These are phyloP conservation scores for Neocucurbitaria cava DNA, from an alignment of 2,329 filamentous ascomycete genomes.

Conservation along the genomic window DNA sequence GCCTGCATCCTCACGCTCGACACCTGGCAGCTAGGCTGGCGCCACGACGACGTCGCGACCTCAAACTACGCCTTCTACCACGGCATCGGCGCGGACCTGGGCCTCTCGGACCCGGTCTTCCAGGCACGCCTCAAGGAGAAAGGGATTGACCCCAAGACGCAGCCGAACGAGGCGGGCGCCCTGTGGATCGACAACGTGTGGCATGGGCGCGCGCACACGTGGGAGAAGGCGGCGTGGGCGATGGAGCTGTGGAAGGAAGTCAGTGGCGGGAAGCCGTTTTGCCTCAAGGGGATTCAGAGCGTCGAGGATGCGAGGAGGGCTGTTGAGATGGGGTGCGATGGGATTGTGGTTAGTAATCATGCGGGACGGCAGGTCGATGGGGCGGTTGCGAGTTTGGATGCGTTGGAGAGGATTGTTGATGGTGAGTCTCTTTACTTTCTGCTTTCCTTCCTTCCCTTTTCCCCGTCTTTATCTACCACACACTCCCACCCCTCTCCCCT, in stretches of 20 bases:
- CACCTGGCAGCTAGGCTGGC: slow-evolving; percentile 69
- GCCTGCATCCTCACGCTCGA: slow-evolving; percentile 68
- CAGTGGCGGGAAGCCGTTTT: slow-evolving; percentile 64
- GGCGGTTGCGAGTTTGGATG: slow-evolving; percentile 65
- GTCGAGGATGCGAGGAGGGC: slow-evolving; percentile 68
- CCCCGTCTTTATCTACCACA: background rate
- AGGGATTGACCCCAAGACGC: slow-evolving; percentile 61
- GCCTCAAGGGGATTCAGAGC: slow-evolving; percentile 74
- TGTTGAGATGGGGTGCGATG: slow-evolving; percentile 67
- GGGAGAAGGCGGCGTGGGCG: slow-evolving; percentile 72
- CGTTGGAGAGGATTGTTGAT: slow-evolving; percentile 64
- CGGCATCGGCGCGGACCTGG: slow-evolving; percentile 65
- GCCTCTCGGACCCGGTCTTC: slow-evolving; percentile 67
- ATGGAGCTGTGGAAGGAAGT: slow-evolving; percentile 64
- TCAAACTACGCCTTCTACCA: slow-evolving; percentile 70
- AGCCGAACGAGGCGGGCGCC: slow-evolving; percentile 62
- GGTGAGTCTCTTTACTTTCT: slow-evolving; percentile 41
- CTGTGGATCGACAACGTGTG: slow-evolving; percentile 71
- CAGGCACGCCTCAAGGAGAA: slow-evolving; percentile 58
- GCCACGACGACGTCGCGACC: slow-evolving; percentile 63
- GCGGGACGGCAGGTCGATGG: slow-evolving; percentile 72
- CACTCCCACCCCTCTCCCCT: too few species aligned
- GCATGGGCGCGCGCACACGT: slow-evolving; percentile 69
- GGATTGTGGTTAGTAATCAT: slow-evolving; percentile 74
- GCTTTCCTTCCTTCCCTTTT: background rate